Percentiles rank a stretch among this genome's conserved stretches.
These are phyloP conservation scores for Monilinia fructicola DNA, from an alignment of 2,329 filamentous ascomycete genomes.

Conservation along the genomic window DNA sequence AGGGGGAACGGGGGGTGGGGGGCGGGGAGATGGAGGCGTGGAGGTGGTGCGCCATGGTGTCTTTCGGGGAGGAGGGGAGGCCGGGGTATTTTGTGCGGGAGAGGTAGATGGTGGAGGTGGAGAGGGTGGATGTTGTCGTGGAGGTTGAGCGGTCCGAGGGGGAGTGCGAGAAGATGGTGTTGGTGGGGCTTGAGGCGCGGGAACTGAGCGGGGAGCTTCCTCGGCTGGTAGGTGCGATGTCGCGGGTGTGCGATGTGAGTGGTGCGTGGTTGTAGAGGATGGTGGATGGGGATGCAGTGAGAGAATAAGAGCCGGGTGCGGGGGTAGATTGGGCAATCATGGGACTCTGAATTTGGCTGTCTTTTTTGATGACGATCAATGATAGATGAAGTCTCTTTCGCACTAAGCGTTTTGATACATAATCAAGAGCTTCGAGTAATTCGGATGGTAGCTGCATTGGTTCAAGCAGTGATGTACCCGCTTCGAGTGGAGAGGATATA, in stretches of 20 bases:
- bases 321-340: constrained; percentile 18
- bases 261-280: constrained; percentile 28
- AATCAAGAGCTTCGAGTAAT: constrained; percentile 56
- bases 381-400: constrained; percentile 57
- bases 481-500: constrained; percentile 64
- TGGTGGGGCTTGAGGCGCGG: constrained; percentile 24
- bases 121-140: constrained; percentile 21
- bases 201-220: constrained; percentile 23
- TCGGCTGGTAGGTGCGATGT: not conserved
- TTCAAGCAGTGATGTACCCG: constrained; percentile 59
- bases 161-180: constrained; percentile 17
- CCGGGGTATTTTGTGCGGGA: constrained; percentile 34
- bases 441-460: constrained; percentile 56
- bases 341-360: constrained; percentile 44
- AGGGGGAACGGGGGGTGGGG: constrained; percentile 31
- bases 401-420: constrained; percentile 56
- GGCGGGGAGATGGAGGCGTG: constrained; percentile 2
- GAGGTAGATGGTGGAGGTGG: constrained; percentile 23
- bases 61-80: constrained; percentile 34
- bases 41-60: constrained; percentile 22
- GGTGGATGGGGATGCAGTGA: constrained; percentile 26
- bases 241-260: constrained; percentile 15
- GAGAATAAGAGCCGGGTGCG: constrained; percentile 12
- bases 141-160: constrained; percentile 26
- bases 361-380: constrained; percentile 56